Evolutionary conservation across 1,284 basidiomycete species (phyloP), one percentile per base, ranked within the genome.

Genomic region (Kwoniella shivajii): DNA sequence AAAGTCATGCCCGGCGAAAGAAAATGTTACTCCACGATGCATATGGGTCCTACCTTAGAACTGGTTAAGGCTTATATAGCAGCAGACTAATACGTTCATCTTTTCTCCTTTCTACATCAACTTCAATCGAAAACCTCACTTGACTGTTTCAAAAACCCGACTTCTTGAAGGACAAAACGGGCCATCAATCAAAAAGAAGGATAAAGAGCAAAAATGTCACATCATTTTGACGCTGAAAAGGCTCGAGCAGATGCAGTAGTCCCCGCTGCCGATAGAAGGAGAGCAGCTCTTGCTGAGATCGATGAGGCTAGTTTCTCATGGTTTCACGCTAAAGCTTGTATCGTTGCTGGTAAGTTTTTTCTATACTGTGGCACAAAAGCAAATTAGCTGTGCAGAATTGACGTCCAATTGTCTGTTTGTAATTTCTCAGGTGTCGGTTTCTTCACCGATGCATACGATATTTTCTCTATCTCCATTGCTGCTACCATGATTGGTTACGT

Each of bases 401-500:
- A 14, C 24, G 20, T 48, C 22, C 39, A 29, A 9, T 11, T 39
- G 42, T 27, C 18, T 29, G 16, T n/a, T 47, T n/a, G 11, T 36
- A 6, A 11, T 47, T 18, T 22, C n/a, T 11, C 45, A 66, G 69
- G 69, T 61, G 72, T 76, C 14, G 75, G 75, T 9, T 75, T 76
- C 66, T 75, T 76, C 64, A 75, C 73, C n/a, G 74, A 73, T 59
- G 74, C 76, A 3, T 78, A 79, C 63, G 78, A 85, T 62, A 83
- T 75, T 43, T 66, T 68, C 61, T 75, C 74, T 59, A 81, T 92
- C 78, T 89, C 86, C 67, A 86, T 90, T 43, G 88, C 84, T 0
- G 84, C 86, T 0, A 79, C 80, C 1, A 90, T 91, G 88, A 77
- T 92, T 42, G 87, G 86, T 16, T 87, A 85, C 66, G 85, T 90